These are phyloP conservation scores for Neurospora sp. DNA, from an alignment of 495 filamentous ascomycete genomes.

Conservation along the genomic window DNA sequence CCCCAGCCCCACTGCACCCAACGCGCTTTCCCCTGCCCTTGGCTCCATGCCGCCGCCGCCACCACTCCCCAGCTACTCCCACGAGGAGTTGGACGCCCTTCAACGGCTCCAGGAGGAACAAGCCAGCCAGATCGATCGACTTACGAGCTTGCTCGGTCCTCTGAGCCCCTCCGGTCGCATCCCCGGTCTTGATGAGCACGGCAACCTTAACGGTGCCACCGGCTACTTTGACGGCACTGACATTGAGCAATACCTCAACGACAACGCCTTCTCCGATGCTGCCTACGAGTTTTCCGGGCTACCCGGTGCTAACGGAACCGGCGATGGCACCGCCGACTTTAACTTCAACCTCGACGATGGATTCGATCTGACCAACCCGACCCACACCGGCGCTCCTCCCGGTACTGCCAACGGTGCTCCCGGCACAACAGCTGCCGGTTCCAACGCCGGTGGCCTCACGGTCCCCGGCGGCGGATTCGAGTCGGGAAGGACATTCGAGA, in stretches of 20 bases:
- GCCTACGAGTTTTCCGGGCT: not conserved
- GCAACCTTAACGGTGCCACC: constrained; percentile 19
- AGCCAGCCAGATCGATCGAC: constrained; percentile 55
- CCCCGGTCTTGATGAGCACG: constrained; percentile 52
- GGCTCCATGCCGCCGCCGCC: constrained; percentile 44
- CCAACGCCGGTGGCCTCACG: not conserved
- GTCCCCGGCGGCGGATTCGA: constrained; percentile 7
- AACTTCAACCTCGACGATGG: constrained; percentile 27
- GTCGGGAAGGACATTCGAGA: constrained; percentile 21
- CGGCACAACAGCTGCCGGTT: not conserved
- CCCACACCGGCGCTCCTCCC: not conserved
- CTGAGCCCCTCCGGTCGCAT: constrained; percentile 72
- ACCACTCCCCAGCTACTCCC: constrained; percentile 49
- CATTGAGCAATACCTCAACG: constrained; percentile 60
- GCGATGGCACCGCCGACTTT: constrained; percentile 19
- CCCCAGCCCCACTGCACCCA: not conserved
- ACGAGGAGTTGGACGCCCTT: constrained; percentile 63
- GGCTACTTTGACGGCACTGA: constrained; percentile 45
- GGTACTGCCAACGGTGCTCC: not conserved
- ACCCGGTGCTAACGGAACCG: not conserved
- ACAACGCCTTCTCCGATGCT: constrained; percentile 44
- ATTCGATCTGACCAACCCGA: not conserved
- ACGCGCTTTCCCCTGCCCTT: constrained; percentile 44
- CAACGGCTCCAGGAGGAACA: constrained; percentile 66
- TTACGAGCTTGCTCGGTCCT: constrained; percentile 62